Conservation (phyloP, 805 yeast genomes). For the Myxozyma kluyveri region DNA sequence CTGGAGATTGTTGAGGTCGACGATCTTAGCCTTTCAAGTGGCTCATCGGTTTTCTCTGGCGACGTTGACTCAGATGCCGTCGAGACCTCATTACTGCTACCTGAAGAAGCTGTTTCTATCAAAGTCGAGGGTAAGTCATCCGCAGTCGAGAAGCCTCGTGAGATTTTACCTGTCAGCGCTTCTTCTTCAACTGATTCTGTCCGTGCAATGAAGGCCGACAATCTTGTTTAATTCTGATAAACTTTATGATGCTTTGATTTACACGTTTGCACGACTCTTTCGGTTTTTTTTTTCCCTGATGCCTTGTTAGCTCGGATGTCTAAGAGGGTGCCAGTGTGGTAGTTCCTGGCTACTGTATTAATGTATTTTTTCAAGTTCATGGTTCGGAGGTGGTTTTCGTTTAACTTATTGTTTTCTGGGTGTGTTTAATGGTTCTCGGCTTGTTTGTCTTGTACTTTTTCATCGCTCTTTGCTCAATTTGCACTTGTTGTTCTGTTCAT, state of each 20-base stretch:
- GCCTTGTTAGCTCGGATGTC: no score
- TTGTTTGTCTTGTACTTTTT: no score
- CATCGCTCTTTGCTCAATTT: no score
- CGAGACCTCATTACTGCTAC: neutral
- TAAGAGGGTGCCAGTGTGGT: no score
- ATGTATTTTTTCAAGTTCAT: no score
- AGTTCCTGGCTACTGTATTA: no score
- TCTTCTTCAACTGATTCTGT: neutral
- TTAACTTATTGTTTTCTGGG: no score
- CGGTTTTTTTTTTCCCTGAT: neutral
- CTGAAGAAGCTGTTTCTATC: neutral
- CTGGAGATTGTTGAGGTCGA: slow-evolving; percentile 15
- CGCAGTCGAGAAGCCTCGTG: neutral
- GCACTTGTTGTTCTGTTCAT: no score
- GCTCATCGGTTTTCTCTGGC: slow-evolving; percentile 4
- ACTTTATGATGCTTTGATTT: neutral
- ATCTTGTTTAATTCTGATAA: neutral
- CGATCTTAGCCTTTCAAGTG: neutral
- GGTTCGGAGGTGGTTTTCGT: no score
- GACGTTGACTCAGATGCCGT: neutral
- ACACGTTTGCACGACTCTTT: neutral
- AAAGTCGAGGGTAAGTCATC: neutral
- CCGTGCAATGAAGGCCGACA: neutral
- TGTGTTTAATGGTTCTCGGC: no score
- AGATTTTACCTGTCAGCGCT: neutral